Percentiles rank a stretch among this genome's conserved stretches.
Evolutionary conservation across 192 early-diverging fungal genomes (phyloP).

Genomic region (Coemansia aciculifera): DNA sequence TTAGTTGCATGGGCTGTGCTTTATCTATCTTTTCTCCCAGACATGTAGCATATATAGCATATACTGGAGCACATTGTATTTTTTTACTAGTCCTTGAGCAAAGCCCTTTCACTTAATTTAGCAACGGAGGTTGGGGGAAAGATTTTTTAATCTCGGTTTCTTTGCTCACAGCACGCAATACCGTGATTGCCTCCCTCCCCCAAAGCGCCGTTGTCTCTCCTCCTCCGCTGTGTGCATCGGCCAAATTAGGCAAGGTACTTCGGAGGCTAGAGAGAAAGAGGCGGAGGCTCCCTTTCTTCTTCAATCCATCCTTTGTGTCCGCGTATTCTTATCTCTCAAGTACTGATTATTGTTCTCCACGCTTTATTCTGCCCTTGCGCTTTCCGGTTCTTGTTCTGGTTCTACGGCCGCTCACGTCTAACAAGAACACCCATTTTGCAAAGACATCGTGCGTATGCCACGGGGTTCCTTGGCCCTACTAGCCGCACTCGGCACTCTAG

Average conservation of each 20-base stretch:
- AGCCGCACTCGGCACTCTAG: constrained; percentile 1
- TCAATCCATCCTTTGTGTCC: not conserved
- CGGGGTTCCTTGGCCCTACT: not conserved
- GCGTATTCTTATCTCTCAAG: not conserved
- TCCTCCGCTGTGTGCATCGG: not conserved
- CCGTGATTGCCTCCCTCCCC: not conserved
- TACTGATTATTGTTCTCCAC: not conserved
- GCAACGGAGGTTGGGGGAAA: too few species aligned
- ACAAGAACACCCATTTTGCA: not conserved
- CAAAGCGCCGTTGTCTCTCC: not conserved
- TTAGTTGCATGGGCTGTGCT: too few species aligned
- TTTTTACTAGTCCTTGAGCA: too few species aligned
- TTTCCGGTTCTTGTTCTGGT: not conserved
- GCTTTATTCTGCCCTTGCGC: not conserved
- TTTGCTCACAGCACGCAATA: not conserved
- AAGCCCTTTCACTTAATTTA: too few species aligned
- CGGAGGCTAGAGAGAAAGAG: not conserved
- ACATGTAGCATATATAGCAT: too few species aligned
- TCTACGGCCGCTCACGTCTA: not conserved
- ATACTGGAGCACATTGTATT: too few species aligned
- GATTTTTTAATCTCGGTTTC: not conserved
- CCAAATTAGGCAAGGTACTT: not conserved
- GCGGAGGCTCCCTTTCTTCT: not conserved
- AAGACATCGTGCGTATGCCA: not conserved
- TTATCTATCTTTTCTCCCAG: too few species aligned